A percentile compares a stretch with the other conserved stretches of the same genome.
These are phyloP conservation scores for Aspergillus sclerotiicarbonarius DNA, from an alignment of 495 filamentous ascomycete genomes.

Conservation along the genomic window DNA sequence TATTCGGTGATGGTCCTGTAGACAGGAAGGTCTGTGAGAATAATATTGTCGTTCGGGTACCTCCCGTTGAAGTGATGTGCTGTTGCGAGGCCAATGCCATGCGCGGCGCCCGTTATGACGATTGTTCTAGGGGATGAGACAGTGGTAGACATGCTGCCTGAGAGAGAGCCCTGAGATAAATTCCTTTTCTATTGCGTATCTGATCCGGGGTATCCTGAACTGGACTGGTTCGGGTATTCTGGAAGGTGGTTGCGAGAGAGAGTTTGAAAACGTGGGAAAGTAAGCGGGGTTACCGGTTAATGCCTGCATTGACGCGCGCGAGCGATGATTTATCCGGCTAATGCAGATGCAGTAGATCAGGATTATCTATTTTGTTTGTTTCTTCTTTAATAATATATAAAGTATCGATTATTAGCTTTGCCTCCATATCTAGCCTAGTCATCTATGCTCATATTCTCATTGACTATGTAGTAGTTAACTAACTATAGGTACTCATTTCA, in stretches of 20 bases:
- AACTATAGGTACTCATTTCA: no score
- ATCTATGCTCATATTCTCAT: background rate
- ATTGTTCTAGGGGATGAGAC: conserved; percentile 11
- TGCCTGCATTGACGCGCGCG: background rate
- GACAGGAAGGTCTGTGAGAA: conserved; percentile 28
- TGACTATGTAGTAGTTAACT: no score
- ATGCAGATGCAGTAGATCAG: no score
- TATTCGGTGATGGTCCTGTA: conserved; percentile 13
- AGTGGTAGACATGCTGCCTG: background rate
- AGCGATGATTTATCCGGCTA: no score
- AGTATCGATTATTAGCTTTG: no score
- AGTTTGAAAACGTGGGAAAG: background rate
- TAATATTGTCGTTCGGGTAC: conserved; percentile 23
- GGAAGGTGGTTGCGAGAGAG: background rate
- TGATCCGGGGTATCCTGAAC: no score
- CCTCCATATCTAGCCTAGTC: no score
- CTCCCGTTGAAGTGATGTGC: conserved; percentile 21
- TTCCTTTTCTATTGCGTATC: no score
- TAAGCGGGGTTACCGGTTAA: background rate
- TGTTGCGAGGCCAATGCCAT: conserved; percentile 40
- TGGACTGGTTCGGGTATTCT: background rate
- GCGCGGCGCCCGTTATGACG: conserved; percentile 38
- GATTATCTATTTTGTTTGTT: no score
- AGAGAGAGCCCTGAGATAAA: no score
- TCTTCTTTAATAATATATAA: no score